Percentiles rank a stretch among this genome's conserved stretches.
Conservation (phyloP, 768 basidiomycete genomes). For the Mycena epipterygia region DNA sequence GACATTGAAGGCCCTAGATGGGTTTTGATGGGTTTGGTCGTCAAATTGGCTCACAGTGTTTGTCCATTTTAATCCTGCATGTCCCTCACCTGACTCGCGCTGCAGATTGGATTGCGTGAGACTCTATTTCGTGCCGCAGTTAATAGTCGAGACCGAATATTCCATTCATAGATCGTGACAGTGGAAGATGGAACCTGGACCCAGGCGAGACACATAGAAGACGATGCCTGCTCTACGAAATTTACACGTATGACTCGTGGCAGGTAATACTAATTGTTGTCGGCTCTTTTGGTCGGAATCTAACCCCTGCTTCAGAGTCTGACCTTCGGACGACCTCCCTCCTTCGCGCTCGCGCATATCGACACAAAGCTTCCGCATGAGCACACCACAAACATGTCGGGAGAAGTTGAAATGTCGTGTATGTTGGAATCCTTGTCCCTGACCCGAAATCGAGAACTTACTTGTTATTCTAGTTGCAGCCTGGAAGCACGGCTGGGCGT, state of each 20-base stretch:
- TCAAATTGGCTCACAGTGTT: slow-evolving; percentile 80
- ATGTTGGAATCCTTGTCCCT: slow-evolving; percentile 41
- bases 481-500: slow-evolving; percentile 79
- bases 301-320: slow-evolving; percentile 61
- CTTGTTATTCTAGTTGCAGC: slow-evolving; percentile 59
- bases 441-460: not conserved
- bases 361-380: slow-evolving; percentile 68
- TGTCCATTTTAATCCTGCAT: slow-evolving; percentile 39
- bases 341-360: slow-evolving; percentile 69
- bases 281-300: not conserved
- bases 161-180: slow-evolving; percentile 69
- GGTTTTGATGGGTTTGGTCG: slow-evolving; percentile 78
- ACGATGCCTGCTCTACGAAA: slow-evolving; percentile 73
- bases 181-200: slow-evolving; percentile 73
- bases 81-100: slow-evolving; percentile 29
- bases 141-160: slow-evolving; percentile 24
- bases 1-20: slow-evolving; percentile 71
- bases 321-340: slow-evolving; percentile 80
- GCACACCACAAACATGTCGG: slow-evolving; percentile 57
- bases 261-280: slow-evolving; percentile 60
- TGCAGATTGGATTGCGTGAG: slow-evolving; percentile 78
- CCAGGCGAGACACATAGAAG: slow-evolving; percentile 69
- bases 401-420: slow-evolving; percentile 76
- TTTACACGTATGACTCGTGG: slow-evolving; percentile 78
- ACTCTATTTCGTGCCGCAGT: slow-evolving; percentile 36